Conservation (phyloP, 2,329 filamentous ascomycete species). For the Lachnellula hyalina region DNA sequence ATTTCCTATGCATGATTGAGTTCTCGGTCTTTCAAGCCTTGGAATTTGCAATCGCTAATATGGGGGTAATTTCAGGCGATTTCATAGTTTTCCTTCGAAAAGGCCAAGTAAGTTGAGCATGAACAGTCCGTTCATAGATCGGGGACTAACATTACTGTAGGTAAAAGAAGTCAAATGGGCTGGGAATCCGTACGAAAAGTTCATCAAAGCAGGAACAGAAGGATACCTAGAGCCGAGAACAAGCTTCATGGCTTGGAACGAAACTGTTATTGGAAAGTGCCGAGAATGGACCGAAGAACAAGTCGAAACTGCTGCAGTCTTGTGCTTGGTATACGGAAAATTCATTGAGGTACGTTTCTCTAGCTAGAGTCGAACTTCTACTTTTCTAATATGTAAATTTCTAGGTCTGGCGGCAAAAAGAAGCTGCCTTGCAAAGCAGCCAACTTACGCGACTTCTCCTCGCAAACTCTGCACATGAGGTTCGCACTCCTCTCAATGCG, state of each 20-base stretch:
- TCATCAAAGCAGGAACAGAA: conserved; percentile 64
- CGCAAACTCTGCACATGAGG: conserved; percentile 87
- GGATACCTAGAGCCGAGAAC: conserved; percentile 72
- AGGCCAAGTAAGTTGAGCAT: conserved; percentile 44
- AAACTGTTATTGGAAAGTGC: conserved; percentile 75
- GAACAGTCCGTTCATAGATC: neutral
- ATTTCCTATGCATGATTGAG: neutral
- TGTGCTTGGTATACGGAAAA: conserved; percentile 77
- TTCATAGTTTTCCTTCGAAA: conserved; percentile 86
- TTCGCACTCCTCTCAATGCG: conserved; percentile 83
- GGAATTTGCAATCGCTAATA: neutral
- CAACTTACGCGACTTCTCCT: conserved; percentile 73
- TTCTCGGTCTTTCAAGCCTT: neutral
- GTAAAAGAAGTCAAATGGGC: conserved; percentile 71
- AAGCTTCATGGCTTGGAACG: conserved; percentile 76
- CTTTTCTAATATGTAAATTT: conserved; percentile 51
- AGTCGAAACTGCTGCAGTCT: conserved; percentile 79
- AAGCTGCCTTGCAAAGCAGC: conserved; percentile 75
- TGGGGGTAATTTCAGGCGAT: conserved; percentile 42
- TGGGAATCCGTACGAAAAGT: conserved; percentile 80
- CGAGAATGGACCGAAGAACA: conserved; percentile 87
- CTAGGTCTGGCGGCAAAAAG: conserved; percentile 87
- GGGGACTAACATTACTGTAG: neutral
- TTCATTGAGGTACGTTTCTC: conserved; percentile 70
- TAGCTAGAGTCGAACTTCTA: conserved; percentile 30